Evolutionary conservation across 2,329 filamentous ascomycete genomes (phyloP), one percentile per base, ranked within the genome.

Genomic region (Alternaria solani): DNA sequence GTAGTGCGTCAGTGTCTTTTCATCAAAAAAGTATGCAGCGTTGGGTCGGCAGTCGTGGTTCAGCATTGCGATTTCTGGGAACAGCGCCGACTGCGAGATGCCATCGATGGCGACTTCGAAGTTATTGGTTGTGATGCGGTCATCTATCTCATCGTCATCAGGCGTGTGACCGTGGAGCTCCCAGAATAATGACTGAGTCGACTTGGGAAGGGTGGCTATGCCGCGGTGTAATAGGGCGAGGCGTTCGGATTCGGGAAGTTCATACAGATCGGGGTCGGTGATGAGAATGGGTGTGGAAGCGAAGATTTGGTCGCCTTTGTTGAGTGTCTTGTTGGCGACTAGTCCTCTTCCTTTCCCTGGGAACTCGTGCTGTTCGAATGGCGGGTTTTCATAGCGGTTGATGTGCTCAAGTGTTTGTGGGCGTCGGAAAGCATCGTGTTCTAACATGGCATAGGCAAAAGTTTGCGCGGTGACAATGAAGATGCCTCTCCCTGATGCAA

Each of bases 11-110:
- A 82, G 57, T 9, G 72, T 76, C 18, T 72, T 55, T 23, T 72
- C 68, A 59, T 81, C 79, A 49, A 77, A 77, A 63, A 79, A 79
- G 59, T 80, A 78, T 20, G 79, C 80, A 1, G 80, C 79, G 30
- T 80, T 79, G 7, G 75, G 74, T 4, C 75, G 56, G 62, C 75
- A 78, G 57, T 78, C 75, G 59, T 78, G 75, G 61, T 78, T 78
- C 34, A 77, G 49, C 69, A 77, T 74, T 9, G 75, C 74, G 39
- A 77, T 77, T 43, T 77, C 75, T 0, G 75, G 75, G 30, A 78
- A 67, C 0, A 77, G 57, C 2, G 59, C 73, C n/a, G 71, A 71
- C n/a, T 72, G 69, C 3, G 53, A 41, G 4, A 65, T 42, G 23
- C 66, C 69, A 47, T 71, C 65, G 36, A 78, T 62, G 2, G 52